Conservation (phyloP, 805 yeast genomes). For the Metschnikowia continentalis region DNA sequence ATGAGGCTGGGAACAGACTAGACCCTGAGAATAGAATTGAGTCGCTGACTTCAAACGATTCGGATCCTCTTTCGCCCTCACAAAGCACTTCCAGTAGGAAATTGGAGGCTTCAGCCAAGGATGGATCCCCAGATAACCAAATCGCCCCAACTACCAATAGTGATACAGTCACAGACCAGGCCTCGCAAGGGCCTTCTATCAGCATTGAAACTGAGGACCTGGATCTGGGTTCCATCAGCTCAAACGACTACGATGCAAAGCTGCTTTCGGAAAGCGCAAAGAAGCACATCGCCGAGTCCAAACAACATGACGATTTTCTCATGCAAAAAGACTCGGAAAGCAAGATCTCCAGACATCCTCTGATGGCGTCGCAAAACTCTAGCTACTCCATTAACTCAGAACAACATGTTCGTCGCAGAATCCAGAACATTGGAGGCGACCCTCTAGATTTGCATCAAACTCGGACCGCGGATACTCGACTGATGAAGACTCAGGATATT, state of each 20-base stretch:
- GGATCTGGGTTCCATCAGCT: slow-evolving; percentile 1
- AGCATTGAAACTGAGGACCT: not conserved
- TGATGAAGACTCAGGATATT: slow-evolving; percentile 31
- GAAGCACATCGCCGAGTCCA: not conserved
- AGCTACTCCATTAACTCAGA: not conserved
- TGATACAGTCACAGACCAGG: not conserved
- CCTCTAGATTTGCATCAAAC: slow-evolving; percentile 4
- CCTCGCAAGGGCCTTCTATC: not conserved
- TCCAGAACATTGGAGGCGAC: slow-evolving; percentile 2
- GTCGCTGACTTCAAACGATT: not conserved
- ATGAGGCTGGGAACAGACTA: slow-evolving; percentile 1
- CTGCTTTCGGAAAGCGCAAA: slow-evolving; percentile 2
- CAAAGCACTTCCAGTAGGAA: not conserved
- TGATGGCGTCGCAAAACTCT: not conserved
- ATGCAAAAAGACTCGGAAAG: slow-evolving; percentile 9
- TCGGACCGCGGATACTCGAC: slow-evolving; percentile 24
- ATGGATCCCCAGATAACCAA: not conserved
- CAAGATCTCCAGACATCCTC: slow-evolving; percentile 5
- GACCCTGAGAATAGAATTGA: not conserved
- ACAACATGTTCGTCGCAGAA: slow-evolving; percentile 1
- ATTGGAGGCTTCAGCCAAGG: not conserved
- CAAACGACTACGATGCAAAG: not conserved
- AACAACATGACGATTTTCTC: slow-evolving; percentile 23
- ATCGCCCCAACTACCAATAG: not conserved
- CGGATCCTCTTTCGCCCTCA: not conserved